Percentiles rank a stretch among this genome's conserved stretches.
Evolutionary conservation across 306 rosid genomes (phyloP).

Genomic region (Inga oerstediana): DNA sequence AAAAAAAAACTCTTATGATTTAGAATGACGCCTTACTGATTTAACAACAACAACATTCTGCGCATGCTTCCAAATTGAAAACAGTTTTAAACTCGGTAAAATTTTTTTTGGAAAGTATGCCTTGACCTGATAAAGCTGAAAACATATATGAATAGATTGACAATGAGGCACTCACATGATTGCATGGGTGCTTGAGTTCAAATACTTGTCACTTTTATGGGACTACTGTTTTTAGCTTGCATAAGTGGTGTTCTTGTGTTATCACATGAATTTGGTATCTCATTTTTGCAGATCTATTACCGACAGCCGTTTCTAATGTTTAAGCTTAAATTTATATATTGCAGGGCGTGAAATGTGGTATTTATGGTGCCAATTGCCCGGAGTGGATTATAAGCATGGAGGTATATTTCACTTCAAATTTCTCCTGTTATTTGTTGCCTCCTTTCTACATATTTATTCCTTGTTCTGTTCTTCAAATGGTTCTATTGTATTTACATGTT

Average conservation of each 20-base stretch:
- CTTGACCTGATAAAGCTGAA: slow-evolving; percentile 21
- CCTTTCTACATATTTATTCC: slow-evolving; percentile 14
- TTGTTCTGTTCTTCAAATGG: slow-evolving; percentile 2
- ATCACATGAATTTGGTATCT: slow-evolving; percentile 22
- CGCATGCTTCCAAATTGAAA: slow-evolving; percentile 17
- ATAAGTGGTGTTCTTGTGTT: not conserved
- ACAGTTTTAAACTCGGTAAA: not conserved
- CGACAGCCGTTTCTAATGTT: not conserved
- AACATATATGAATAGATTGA: slow-evolving; percentile 3
- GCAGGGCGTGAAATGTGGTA: slow-evolving; percentile 87
- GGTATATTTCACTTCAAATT: slow-evolving; percentile 47
- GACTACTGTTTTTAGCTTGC: not conserved
- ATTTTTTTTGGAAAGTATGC: not conserved
- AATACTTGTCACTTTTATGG: slow-evolving; percentile 18
- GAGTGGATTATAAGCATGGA: slow-evolving; percentile 98
- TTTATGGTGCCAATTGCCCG: slow-evolving; percentile 76
- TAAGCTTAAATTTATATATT: slow-evolving; percentile 24
- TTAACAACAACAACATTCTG: not conserved
- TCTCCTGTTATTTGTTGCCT: not conserved
- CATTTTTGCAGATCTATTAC: not conserved
- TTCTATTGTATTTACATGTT: slow-evolving; percentile 26
- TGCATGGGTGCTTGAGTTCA: not conserved
- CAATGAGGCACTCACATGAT: not conserved
- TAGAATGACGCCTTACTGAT: not conserved
- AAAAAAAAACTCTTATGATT: not conserved